Evolutionary conservation across 345 rosid genomes (phyloP).

Genomic region (Citrus unshiu): DNA sequence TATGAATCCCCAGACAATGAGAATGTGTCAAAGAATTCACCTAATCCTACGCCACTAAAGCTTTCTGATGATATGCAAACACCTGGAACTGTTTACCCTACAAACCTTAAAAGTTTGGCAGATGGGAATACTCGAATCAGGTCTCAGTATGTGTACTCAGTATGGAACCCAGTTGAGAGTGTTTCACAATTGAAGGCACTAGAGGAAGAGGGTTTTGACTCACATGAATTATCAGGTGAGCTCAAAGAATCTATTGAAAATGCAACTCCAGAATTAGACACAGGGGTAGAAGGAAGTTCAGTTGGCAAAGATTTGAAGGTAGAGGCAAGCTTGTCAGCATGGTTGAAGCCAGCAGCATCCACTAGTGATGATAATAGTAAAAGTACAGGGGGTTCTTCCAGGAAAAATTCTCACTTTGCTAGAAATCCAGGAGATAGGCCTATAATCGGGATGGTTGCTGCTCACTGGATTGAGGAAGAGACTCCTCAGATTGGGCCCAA

Average conservation of each 20-base stretch:
- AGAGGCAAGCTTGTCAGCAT: slow-evolving; percentile 59
- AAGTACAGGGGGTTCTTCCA: slow-evolving; percentile 14
- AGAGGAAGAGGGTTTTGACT: slow-evolving; percentile 28
- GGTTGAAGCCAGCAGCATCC: slow-evolving; percentile 39
- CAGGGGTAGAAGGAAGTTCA: slow-evolving; percentile 26
- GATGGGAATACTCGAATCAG: slow-evolving; percentile 59
- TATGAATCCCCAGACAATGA: slow-evolving; percentile 24
- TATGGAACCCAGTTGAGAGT: slow-evolving; percentile 46
- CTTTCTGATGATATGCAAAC: slow-evolving; percentile 95
- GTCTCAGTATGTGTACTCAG: slow-evolving; percentile 71
- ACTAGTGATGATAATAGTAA: slow-evolving; percentile 17
- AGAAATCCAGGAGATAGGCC: slow-evolving; percentile 74
- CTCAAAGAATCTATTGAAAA: slow-evolving; percentile 28
- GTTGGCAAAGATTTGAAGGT: slow-evolving; percentile 21
- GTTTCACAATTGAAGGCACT: slow-evolving; percentile 35
- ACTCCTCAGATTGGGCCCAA: slow-evolving; percentile 49
- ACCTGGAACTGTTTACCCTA: slow-evolving; percentile 84
- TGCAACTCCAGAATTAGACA: slow-evolving; percentile 25
- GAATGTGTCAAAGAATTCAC: slow-evolving; percentile 37
- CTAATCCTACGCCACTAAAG: slow-evolving; percentile 68
- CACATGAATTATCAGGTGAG: slow-evolving; percentile 26
- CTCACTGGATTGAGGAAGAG: slow-evolving; percentile 80
- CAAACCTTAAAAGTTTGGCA: slow-evolving; percentile 40
- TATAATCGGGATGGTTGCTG: slow-evolving; percentile 84
- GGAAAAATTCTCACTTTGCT: slow-evolving; percentile 25